Conservation (phyloP, 345 rosid genomes). For the Dovyalis caffra region DNA sequence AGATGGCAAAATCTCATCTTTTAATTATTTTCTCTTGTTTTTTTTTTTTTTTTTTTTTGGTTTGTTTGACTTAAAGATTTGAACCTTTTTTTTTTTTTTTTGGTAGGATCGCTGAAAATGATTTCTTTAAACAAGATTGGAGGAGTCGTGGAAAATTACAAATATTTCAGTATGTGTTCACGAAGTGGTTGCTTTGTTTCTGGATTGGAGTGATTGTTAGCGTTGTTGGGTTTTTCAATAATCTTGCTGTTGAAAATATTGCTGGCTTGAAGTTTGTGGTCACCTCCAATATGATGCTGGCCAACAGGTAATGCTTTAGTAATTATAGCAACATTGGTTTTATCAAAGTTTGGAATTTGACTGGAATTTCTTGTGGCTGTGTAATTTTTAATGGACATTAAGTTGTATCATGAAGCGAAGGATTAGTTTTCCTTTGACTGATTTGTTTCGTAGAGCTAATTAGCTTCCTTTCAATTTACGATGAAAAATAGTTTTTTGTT, state of each 20-base stretch:
- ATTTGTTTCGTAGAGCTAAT: background rate
- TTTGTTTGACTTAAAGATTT: background rate
- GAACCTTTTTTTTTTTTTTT: background rate
- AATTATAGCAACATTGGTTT: background rate
- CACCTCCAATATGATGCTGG: slow-evolving; percentile 87
- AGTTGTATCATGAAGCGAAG: background rate
- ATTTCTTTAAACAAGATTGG: slow-evolving; percentile 92
- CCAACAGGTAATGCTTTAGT: slow-evolving; percentile 35
- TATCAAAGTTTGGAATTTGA: background rate
- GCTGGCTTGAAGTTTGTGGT: slow-evolving; percentile 83
- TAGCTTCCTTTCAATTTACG: background rate
- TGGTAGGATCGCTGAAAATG: slow-evolving; percentile 76
- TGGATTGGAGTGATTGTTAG: slow-evolving; percentile 64
- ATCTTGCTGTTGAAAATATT: slow-evolving; percentile 87
- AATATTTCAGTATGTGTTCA: slow-evolving; percentile 67
- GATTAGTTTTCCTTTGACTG: background rate
- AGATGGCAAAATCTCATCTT: background rate
- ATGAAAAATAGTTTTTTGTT: background rate
- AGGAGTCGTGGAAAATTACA: slow-evolving; percentile 58
- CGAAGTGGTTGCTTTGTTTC: slow-evolving; percentile 84
- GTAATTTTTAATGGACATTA: too few species aligned
- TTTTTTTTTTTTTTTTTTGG: slow-evolving; percentile 1
- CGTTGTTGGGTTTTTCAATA: slow-evolving; percentile 71
- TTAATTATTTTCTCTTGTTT: background rate
- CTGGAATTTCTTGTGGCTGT: background rate